Evolutionary conservation across 139 green algal genomes (phyloP).

Genomic region (Tetraselmis striata): DNA sequence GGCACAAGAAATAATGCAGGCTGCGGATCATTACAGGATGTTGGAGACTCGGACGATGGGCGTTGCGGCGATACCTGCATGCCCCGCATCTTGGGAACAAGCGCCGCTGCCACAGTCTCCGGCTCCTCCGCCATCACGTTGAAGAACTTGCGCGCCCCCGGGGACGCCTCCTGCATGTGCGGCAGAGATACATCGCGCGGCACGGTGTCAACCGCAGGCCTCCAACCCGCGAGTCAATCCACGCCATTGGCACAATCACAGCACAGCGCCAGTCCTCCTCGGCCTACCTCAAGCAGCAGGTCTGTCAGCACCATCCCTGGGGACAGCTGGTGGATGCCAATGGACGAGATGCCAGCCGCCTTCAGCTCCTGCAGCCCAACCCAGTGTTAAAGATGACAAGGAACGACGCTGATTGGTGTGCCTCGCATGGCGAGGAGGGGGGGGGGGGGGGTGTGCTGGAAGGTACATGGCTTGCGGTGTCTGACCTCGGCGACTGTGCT

Average conservation of each 20-base stretch:
- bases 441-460: too few relatives aligned
- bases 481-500: constrained; percentile 39
- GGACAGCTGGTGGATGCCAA: constrained; percentile 59
- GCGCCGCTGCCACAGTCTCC: constrained; percentile 48
- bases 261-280: not conserved
- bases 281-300: constrained; percentile 37
- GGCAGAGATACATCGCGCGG: not conserved
- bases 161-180: constrained; percentile 21
- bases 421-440: not conserved
- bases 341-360: constrained; percentile 7
- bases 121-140: constrained; percentile 62
- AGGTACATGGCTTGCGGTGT: too few relatives aligned
- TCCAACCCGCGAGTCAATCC: not conserved
- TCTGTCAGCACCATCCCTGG: constrained; percentile 60
- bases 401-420: too few relatives aligned
- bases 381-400: too few relatives aligned
- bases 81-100: constrained; percentile 42
- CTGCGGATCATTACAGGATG: too few relatives aligned
- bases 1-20: too few relatives aligned
- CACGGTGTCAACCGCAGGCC: not conserved
- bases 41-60: too few relatives aligned
- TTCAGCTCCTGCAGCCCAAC: constrained; percentile 2
- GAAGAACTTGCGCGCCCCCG: constrained; percentile 53
- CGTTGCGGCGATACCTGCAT: too few relatives aligned
- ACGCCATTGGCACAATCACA: not conserved